Percentiles rank a stretch among this genome's conserved stretches.
Conservation (phyloP, 441 rosid species). For the Melianthus villosus region DNA sequence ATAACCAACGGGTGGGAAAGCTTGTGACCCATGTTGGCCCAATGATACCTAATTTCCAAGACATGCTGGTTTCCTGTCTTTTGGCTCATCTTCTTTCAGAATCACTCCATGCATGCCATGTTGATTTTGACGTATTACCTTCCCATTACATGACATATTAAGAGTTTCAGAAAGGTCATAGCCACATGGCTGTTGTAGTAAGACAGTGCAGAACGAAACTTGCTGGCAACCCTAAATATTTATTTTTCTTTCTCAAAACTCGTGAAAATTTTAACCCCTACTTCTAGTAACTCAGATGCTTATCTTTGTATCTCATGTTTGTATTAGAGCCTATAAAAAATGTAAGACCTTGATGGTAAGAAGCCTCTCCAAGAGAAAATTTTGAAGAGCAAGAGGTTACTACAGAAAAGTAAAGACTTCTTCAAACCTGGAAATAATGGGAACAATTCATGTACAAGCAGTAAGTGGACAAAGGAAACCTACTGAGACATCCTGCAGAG, state of each 20-base stretch:
- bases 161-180: constrained; percentile 74
- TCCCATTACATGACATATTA: constrained; percentile 61
- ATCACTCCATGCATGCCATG: no score
- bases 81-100: no score
- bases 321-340: constrained; percentile 31
- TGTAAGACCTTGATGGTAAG: constrained; percentile 40
- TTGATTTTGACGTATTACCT: no score
- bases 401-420: constrained; percentile 77
- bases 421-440: constrained; percentile 41
- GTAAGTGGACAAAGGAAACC: constrained; percentile 58
- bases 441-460: constrained; percentile 32
- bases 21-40: no score
- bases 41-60: no score
- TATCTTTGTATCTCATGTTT: background rate
- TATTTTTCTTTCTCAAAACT: background rate
- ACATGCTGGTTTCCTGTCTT: no score
- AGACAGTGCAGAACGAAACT: constrained; percentile 23
- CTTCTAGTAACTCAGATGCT: background rate
- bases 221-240: constrained; percentile 14
- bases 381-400: constrained; percentile 42
- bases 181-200: constrained; percentile 68
- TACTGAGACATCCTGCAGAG: constrained; percentile 57
- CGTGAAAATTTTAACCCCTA: background rate
- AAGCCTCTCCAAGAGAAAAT: constrained; percentile 34
- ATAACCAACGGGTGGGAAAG: no score